Evolutionary conservation across 2,329 filamentous ascomycete species (phyloP).

Genomic region (Chaetomium olivaceum): DNA sequence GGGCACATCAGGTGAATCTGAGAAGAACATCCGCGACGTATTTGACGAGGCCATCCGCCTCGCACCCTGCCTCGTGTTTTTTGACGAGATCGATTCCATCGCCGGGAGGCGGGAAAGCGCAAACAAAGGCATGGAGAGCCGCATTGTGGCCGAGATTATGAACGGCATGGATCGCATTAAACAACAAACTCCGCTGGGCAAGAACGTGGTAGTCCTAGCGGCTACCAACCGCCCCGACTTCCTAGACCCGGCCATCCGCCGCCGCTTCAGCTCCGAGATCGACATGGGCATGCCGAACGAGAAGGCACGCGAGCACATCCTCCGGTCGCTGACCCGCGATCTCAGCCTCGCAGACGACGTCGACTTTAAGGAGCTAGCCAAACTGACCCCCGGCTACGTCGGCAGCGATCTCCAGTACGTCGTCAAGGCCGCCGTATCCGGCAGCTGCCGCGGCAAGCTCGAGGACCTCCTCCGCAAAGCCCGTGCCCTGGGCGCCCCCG

Average conservation of each 20-base stretch:
- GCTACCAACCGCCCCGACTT: conserved; percentile 88
- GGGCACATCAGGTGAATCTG: conserved; percentile 85
- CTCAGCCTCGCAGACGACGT: conserved; percentile 67
- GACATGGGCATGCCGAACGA: conserved; percentile 87
- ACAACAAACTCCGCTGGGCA: conserved; percentile 67
- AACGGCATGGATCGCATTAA: conserved; percentile 84
- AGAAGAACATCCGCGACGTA: conserved; percentile 80
- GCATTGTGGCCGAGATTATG: conserved; percentile 79
- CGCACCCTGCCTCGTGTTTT: conserved; percentile 86
- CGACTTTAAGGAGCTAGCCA: conserved; percentile 73
- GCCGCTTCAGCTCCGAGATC: conserved; percentile 80
- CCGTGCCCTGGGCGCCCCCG: conserved; percentile 20
- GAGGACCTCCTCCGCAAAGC: conserved; percentile 31
- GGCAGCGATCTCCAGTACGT: conserved; percentile 79
- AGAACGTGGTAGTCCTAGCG: conserved; percentile 84
- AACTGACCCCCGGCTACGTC: conserved; percentile 87
- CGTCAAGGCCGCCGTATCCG: conserved; percentile 47
- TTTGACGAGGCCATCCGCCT: conserved; percentile 86
- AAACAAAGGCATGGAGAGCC: conserved; percentile 85
- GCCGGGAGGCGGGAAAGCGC: conserved; percentile 81
- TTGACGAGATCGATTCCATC: conserved; percentile 90
- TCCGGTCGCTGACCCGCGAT: conserved; percentile 69
- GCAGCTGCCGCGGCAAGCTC: conserved; percentile 39
- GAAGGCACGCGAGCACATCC: conserved; percentile 72
- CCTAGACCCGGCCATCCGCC: conserved; percentile 72